Percentiles rank a stretch among this genome's conserved stretches.
These are phyloP conservation scores for Stephania japonica DNA, from an alignment of 164 flowering plant species.

Conservation along the genomic window DNA sequence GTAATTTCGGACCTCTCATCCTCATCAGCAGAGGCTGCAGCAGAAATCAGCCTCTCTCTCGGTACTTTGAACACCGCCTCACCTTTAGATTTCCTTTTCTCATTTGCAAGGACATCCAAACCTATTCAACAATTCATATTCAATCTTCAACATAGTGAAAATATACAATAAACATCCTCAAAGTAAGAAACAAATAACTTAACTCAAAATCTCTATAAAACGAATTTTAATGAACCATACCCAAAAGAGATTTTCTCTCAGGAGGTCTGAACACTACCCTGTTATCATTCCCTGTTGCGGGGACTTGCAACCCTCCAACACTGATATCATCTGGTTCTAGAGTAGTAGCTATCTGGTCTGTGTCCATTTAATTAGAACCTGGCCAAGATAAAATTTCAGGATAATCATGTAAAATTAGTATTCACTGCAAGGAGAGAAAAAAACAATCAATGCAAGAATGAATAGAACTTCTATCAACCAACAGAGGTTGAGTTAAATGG, in stretches of 20 bases:
- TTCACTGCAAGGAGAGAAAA: too few species aligned
- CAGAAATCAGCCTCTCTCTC: constrained; percentile 39
- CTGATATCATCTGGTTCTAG: constrained; percentile 48
- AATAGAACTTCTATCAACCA: too few species aligned
- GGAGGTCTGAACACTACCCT: constrained; percentile 48
- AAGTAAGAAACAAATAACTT: neutral
- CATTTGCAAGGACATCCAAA: constrained; percentile 58
- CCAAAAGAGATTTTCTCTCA: constrained; percentile 60
- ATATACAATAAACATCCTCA: neutral
- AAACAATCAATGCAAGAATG: too few species aligned
- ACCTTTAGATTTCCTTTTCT: constrained; percentile 48
- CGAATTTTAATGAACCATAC: constrained; percentile 22
- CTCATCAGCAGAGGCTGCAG: constrained; percentile 54
- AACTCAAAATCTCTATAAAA: neutral
- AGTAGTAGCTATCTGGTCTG: constrained; percentile 31
- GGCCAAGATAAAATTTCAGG: too few species aligned
- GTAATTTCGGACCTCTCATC: constrained; percentile 39
- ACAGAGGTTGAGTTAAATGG: too few species aligned
- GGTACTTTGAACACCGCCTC: constrained; percentile 68
- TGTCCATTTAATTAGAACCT: constrained; percentile 4
- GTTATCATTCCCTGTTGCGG: constrained; percentile 41
- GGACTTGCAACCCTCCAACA: constrained; percentile 56
- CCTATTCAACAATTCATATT: constrained; percentile 31
- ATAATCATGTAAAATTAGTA: too few species aligned
- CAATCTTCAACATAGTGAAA: neutral